phyloP scores from a whole-genome alignment of 2,329 filamentous ascomycete genomes.

The Alternaria consortialis region DNA sequence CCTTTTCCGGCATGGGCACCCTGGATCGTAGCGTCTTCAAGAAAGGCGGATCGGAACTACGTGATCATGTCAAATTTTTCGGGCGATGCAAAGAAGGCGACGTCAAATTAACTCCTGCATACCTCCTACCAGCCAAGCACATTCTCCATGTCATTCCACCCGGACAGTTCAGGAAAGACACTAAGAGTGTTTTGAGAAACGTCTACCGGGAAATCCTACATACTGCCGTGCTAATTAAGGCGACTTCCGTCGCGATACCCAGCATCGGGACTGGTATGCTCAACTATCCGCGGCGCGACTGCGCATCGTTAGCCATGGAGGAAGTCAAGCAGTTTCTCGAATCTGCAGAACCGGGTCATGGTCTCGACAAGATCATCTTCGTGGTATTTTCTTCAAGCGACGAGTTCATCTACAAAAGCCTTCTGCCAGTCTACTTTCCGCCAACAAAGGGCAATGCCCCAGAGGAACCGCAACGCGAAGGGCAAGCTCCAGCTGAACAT shows the following conservation, averaged over 20 bases:
- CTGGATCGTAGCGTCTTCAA: constrained; percentile 43
- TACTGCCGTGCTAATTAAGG: constrained; percentile 33
- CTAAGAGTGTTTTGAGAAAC: constrained; percentile 36
- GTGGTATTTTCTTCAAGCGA: constrained; percentile 42
- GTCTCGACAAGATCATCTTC: constrained; percentile 43
- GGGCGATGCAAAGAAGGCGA: constrained; percentile 40
- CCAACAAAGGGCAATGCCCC: constrained; percentile 23
- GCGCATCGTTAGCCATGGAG: constrained; percentile 43
- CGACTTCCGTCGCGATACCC: constrained; percentile 45
- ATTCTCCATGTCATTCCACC: constrained; percentile 44
- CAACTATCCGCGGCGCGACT: constrained; percentile 39
- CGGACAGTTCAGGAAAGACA: constrained; percentile 30
- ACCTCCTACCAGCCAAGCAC: constrained; percentile 40
- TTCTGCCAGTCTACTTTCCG: constrained; percentile 46
- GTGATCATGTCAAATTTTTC: constrained; percentile 32
- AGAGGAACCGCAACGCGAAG: constrained; percentile 25
- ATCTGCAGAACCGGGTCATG: constrained; percentile 23
- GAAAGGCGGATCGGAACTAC: constrained; percentile 38
- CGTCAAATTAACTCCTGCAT: constrained; percentile 38
- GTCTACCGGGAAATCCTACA: constrained; percentile 42
- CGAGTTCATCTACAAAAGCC: constrained; percentile 43
- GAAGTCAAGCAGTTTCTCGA: constrained; percentile 47
- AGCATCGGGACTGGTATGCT: constrained; percentile 44
- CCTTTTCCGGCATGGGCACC: constrained; percentile 40
- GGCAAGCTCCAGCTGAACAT: constrained; percentile 31